Evolutionary conservation across 768 basidiomycete species (phyloP), one percentile per base, ranked within the genome.

Genomic region (Dacryopinax primogenitus): DNA sequence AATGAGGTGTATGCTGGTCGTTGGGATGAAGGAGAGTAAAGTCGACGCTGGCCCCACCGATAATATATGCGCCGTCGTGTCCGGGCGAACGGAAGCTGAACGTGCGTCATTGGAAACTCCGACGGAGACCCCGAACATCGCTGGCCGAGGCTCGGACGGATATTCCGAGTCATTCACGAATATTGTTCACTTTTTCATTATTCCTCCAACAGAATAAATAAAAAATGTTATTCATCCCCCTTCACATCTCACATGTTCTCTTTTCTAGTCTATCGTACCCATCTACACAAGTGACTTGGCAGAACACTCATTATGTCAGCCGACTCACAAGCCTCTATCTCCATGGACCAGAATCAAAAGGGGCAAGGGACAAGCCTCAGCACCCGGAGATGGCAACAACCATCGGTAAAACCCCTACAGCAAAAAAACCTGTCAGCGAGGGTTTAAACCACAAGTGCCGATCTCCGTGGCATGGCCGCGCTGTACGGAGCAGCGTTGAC

Each of bases 21-120:
- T 47, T 34, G 64, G 37, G 9, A 36, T 26, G 28, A 26, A 6
- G 58, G 35, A 28, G 32, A 32, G 28, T 26, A n/a, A 18, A 23
- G 23, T 30, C 21, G 33, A 2, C 23, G 33, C 37, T 32, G 34
- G 45, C 39, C 30, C n/a, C 16, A 65, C 21, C 21, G 47, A 21
- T 35, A 33, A 65, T 61, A 33, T 51, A 65, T 65, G 39, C 41
- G 37, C 28, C 34, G 9, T 6, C 18, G 36, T 23, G 37, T 21
- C 33, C 23, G 64, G 33, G 33, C 9, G 32, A 26, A 67, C 62
- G 33, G 63, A 30, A 36, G 13, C 39, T 66, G 26, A 63, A 63
- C 63, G 62, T 41, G 62, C 33, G 62, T 63, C 33, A 41, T 36
- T n/a, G n/a, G 62, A 26, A 63, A 63, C 62, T 35, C 33, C 62